A percentile compares a stretch with the other conserved stretches of the same genome.
Conservation (phyloP, 1,139 yeast genomes). For the Hansenula sp. region DNA sequence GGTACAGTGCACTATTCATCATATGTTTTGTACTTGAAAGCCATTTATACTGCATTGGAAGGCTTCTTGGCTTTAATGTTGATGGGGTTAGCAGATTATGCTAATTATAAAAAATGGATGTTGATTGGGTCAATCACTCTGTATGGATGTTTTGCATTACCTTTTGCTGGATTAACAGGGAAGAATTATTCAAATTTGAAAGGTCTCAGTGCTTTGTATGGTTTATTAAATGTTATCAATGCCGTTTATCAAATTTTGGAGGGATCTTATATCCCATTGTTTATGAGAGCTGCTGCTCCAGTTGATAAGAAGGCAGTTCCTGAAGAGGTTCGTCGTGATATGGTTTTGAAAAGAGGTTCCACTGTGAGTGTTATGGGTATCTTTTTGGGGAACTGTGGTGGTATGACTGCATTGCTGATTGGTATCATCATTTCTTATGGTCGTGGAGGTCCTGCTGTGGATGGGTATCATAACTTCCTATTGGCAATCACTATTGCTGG, state of each 20-base stretch:
- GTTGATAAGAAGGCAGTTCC: not conserved
- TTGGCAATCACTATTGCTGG: constrained; percentile 42
- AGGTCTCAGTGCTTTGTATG: constrained; percentile 31
- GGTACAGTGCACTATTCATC: constrained; percentile 35
- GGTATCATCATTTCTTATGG: constrained; percentile 37
- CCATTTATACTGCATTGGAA: constrained; percentile 37
- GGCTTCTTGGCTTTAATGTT: constrained; percentile 35
- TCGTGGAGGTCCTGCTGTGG: constrained; percentile 26
- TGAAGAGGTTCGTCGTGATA: constrained; percentile 27
- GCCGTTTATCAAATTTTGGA: constrained; percentile 37
- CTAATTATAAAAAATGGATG: constrained; percentile 35
- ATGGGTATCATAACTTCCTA: constrained; percentile 34
- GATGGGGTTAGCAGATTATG: constrained; percentile 41
- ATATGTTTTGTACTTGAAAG: constrained; percentile 35
- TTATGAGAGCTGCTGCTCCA: constrained; percentile 32
- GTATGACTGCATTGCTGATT: constrained; percentile 34
- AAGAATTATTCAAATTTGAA: constrained; percentile 25
- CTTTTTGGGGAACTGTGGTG: constrained; percentile 37
- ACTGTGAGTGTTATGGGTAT: constrained; percentile 38
- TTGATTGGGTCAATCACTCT: constrained; percentile 30
- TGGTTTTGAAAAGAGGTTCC: constrained; percentile 32
- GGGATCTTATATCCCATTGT: constrained; percentile 40
- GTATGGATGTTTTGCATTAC: constrained; percentile 36
- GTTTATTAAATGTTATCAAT: constrained; percentile 29
- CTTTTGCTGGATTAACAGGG: constrained; percentile 33